These are phyloP conservation scores for Periconia digitata DNA, from an alignment of 2,329 filamentous ascomycete species.

Conservation along the genomic window DNA sequence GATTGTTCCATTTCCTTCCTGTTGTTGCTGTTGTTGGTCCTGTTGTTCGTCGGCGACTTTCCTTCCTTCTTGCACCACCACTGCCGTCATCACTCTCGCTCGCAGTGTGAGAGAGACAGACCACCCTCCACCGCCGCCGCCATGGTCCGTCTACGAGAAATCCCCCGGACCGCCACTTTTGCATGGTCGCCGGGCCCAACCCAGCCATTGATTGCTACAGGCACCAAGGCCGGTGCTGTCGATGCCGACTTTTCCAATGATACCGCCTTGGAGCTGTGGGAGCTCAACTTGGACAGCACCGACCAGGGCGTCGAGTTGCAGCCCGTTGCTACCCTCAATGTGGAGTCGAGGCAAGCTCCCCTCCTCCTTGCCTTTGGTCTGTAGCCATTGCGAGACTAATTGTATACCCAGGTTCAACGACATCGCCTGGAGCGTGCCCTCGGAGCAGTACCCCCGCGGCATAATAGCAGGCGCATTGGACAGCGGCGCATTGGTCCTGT, in stretches of 20 bases:
- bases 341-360: conserved; percentile 76
- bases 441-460: conserved; percentile 75
- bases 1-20: too few species aligned
- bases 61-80: background rate
- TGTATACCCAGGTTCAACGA: conserved; percentile 79
- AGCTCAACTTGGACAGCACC: conserved; percentile 78
- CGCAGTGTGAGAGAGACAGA: background rate
- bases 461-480: conserved; percentile 95
- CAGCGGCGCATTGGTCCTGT: conserved; percentile 89
- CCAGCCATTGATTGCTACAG: conserved; percentile 83
- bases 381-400: background rate
- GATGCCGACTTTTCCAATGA: conserved; percentile 98
- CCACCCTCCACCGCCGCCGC: conserved; percentile 18
- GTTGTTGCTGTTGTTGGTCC: too few species aligned
- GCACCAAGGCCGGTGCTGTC: conserved; percentile 91
- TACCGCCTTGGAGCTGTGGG: conserved; percentile 95
- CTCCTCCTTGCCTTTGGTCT: background rate
- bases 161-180: conserved; percentile 94
- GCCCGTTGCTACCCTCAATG: conserved; percentile 78
- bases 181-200: conserved; percentile 87
- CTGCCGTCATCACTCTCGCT: background rate
- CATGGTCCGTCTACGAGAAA: conserved; percentile 97
- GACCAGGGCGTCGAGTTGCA: conserved; percentile 80
- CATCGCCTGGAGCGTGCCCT: conserved; percentile 87
- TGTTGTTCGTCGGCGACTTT: too few species aligned